Evolutionary conservation across 106 monocot genomes (phyloP).

Genomic region (Posidonia australis): DNA sequence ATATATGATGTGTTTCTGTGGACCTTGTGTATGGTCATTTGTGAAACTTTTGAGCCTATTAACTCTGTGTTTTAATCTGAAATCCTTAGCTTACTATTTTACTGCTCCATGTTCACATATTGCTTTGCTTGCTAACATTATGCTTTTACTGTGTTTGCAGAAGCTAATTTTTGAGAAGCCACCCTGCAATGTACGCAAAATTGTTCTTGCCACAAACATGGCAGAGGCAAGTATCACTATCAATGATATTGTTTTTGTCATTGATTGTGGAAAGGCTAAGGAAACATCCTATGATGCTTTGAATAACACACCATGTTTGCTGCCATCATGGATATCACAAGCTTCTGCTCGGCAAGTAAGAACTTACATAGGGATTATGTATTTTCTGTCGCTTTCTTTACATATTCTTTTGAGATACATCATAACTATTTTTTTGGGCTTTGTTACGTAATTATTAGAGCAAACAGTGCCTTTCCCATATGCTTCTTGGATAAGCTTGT

Average conservation of each 20-base stretch:
- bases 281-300: slow-evolving; percentile 97
- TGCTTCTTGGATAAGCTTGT: too few relatives aligned
- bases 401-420: too few relatives aligned
- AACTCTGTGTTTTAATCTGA: neutral
- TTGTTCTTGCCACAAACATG: slow-evolving; percentile 98
- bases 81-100: neutral
- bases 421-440: too few relatives aligned
- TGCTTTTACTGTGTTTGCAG: slow-evolving; percentile 30
- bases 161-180: slow-evolving; percentile 95
- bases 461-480: too few relatives aligned
- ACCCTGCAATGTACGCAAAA: slow-evolving; percentile 81
- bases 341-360: slow-evolving; percentile 97
- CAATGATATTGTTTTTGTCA: slow-evolving; percentile 98
- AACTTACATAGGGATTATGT: neutral
- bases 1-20: neutral
- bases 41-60: neutral
- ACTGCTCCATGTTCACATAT: neutral
- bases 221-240: slow-evolving; percentile 99
- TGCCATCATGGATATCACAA: slow-evolving; percentile 98
- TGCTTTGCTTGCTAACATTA: neutral
- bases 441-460: too few relatives aligned
- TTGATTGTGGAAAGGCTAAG: slow-evolving; percentile 99
- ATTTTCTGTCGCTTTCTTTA: too few relatives aligned
- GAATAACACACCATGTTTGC: slow-evolving; percentile 97
- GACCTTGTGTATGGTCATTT: neutral